Evolutionary conservation across 768 basidiomycete species (phyloP), one percentile per base, ranked within the genome.

Genomic region (Serendipita sp.): DNA sequence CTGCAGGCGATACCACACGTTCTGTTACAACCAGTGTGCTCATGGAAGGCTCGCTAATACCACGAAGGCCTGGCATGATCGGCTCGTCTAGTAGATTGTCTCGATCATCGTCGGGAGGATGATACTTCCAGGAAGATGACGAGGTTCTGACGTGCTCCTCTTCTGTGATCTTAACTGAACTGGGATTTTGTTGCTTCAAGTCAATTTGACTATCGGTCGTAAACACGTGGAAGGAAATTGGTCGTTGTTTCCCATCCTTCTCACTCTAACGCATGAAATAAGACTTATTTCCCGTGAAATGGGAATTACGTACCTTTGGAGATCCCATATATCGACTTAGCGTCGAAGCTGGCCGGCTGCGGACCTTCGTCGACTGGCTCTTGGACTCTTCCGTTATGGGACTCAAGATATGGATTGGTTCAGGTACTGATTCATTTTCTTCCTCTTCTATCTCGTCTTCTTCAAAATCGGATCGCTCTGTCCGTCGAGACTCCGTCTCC

Each of bases 1-100:
- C 24, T 28, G 56, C 28, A 37, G 56, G 56, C 8, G 56, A 60
- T 28, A 60, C 16, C 10, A 60, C 24, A 4, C 56, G 18, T 11
- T 60, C 56, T 8, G 56, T 35, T 60, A 35, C 56, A 28, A 60
- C 56, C 18, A 60, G 3, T n/a, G 56, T 60, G 16, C 28, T 60
- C 56, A 60, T 60, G 10, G 56, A 60, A 30, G 56, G 56, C 56
- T 60, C 56, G 30, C 56, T 60, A 10, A 38, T 28, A n/a, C 56
- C 56, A 60, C n/a, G 56, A 34, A 60, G 18, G 18, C 56, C 56
- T n/a, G 56, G 37, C 30, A 60, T 28, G 37, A 60, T 2, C 32
- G 28, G 16, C 32, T 60, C 56, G 18, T 60, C 56, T 10, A 60
- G 30, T 8, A 60, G n/a, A 8, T 28, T 34, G 24, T 60, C 28